phyloP scores from a whole-genome alignment of 805 yeast genomes.

The Kluyveromyces wickerhamii region DNA sequence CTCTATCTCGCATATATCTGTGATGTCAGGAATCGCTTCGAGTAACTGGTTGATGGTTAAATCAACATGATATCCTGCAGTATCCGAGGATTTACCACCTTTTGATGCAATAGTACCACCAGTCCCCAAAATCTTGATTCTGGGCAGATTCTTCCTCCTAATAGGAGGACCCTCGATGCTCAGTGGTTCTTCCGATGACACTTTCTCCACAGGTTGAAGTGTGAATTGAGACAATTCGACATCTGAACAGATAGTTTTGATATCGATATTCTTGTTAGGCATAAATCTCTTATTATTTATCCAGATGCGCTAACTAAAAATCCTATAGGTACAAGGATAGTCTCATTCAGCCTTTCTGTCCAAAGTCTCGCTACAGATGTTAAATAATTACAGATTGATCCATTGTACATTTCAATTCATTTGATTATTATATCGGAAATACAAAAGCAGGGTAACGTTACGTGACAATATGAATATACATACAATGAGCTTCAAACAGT shows the following conservation, averaged over 20 bases:
- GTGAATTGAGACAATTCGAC: slow-evolving; percentile 26
- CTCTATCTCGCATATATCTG: slow-evolving; percentile 45
- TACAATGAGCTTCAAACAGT: too few relatives aligned
- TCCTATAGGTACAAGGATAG: too few relatives aligned
- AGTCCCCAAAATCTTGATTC: slow-evolving; percentile 45
- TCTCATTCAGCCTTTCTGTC: too few relatives aligned
- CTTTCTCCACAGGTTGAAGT: slow-evolving; percentile 13
- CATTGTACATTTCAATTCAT: too few relatives aligned
- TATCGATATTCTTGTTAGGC: slow-evolving; percentile 24
- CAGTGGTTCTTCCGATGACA: neutral
- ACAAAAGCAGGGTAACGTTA: too few relatives aligned
- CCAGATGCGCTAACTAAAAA: too few relatives aligned
- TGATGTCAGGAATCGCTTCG: slow-evolving; percentile 47
- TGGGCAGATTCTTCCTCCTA: slow-evolving; percentile 16
- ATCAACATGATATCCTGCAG: slow-evolving; percentile 49
- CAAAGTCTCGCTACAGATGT: too few relatives aligned
- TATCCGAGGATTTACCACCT: slow-evolving; percentile 38
- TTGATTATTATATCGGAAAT: too few relatives aligned
- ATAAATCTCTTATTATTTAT: too few relatives aligned
- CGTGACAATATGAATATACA: too few relatives aligned
- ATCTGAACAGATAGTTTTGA: slow-evolving; percentile 29
- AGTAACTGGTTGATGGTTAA: slow-evolving; percentile 45
- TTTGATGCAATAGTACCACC: slow-evolving; percentile 56
- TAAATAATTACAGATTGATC: too few relatives aligned
- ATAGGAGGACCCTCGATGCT: neutral